Percentiles rank a stretch among this genome's conserved stretches.
Evolutionary conservation across 129 eudicot genomes (phyloP).

Genomic region (Calendula officinalis): DNA sequence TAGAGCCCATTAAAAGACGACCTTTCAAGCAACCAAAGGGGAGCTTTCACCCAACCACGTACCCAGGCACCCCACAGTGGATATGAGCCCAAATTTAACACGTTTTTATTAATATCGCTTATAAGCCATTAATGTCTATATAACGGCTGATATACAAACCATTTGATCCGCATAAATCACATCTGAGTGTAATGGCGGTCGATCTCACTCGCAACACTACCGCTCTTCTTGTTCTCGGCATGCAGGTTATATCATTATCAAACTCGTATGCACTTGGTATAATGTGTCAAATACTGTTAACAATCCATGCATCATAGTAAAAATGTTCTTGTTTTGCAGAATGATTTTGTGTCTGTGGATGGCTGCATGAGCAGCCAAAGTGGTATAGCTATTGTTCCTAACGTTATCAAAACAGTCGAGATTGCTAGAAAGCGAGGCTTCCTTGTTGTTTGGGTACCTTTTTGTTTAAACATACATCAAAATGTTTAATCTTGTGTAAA

Average conservation of each 20-base stretch:
- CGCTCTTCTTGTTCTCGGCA: slow-evolving; percentile 85
- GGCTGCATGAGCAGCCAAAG: slow-evolving; percentile 54
- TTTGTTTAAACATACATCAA: too few relatives aligned
- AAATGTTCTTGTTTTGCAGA: slow-evolving; percentile 35
- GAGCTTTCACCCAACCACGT: too few relatives aligned
- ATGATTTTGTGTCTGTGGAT: slow-evolving; percentile 63
- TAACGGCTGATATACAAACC: not conserved
- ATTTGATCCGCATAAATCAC: too few relatives aligned
- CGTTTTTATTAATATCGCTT: too few relatives aligned
- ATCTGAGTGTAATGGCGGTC: slow-evolving; percentile 14
- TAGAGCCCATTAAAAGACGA: too few relatives aligned
- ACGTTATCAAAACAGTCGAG: slow-evolving; percentile 75
- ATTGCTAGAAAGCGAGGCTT: slow-evolving; percentile 64
- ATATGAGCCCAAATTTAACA: too few relatives aligned
- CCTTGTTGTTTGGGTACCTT: slow-evolving; percentile 72
- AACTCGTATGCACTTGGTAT: not conserved
- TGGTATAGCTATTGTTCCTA: slow-evolving; percentile 67
- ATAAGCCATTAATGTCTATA: too few relatives aligned
- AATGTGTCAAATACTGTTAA: not conserved
- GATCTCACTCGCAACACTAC: slow-evolving; percentile 46
- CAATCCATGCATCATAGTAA: not conserved
- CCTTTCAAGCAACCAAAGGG: too few relatives aligned
- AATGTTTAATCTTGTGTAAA: too few relatives aligned
- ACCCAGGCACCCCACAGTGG: too few relatives aligned
- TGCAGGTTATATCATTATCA: slow-evolving; percentile 53